phyloP scores from a whole-genome alignment of 371 early-diverging fungal genomes.

The Mucor ambiguus region DNA sequence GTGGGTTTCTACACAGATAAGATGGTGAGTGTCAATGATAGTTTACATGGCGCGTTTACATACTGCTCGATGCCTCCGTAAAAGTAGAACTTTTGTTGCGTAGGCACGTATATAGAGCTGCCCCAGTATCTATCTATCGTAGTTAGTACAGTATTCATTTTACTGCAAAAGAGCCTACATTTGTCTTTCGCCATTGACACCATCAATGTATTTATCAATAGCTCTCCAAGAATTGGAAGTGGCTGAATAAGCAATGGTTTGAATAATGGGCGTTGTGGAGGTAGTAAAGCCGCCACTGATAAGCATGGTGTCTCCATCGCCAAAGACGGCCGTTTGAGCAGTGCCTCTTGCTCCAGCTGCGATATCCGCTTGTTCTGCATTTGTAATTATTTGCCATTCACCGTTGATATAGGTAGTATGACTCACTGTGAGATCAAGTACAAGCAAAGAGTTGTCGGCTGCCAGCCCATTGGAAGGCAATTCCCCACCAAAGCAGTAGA shows the following conservation, averaged over 20 bases:
- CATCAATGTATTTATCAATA: slow-evolving; percentile 4
- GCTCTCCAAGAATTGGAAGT: slow-evolving; percentile 1
- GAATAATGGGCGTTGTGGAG: neutral
- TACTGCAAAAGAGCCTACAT: neutral
- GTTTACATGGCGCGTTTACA: neutral
- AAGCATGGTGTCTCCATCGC: neutral
- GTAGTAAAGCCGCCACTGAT: neutral
- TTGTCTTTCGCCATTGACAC: neutral
- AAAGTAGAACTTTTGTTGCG: neutral
- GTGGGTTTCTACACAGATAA: neutral
- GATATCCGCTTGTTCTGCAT: neutral
- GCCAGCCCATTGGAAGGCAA: neutral
- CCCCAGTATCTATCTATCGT: neutral
- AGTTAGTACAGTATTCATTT: neutral
- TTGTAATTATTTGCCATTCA: neutral
- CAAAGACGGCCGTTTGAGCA: neutral
- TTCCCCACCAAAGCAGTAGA: neutral
- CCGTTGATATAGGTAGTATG: neutral
- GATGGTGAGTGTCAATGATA: neutral
- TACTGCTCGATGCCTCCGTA: neutral
- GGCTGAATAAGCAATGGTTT: neutral
- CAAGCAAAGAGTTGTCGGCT: neutral
- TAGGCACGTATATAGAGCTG: neutral
- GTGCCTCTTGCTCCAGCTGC: neutral
- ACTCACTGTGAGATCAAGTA: neutral